phyloP scores from a whole-genome alignment of 163 green algal genomes.

The Chlorella variabilis region DNA sequence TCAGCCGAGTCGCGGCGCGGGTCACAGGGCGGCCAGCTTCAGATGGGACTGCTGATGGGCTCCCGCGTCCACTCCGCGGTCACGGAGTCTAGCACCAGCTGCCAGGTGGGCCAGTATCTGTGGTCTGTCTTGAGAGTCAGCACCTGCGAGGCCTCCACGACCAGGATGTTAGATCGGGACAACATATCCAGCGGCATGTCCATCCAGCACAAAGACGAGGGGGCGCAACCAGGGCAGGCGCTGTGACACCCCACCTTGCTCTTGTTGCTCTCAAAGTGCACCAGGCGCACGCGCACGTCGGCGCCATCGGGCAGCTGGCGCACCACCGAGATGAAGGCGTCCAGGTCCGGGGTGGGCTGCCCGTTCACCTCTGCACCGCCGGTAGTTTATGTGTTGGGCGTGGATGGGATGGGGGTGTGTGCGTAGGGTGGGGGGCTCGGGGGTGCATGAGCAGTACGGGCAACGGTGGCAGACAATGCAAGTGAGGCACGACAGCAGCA shows the following conservation, averaged over 20 bases:
- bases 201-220: no score
- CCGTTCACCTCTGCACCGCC: slow-evolving; percentile 41
- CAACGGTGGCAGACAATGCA: no score
- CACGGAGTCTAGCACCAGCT: slow-evolving; percentile 54
- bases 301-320: slow-evolving; percentile 67
- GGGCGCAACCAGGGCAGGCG: neutral
- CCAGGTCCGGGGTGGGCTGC: slow-evolving; percentile 65
- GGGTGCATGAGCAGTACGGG: no score
- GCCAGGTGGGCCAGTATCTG: slow-evolving; percentile 86
- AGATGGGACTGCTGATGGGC: neutral
- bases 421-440: no score
- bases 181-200: no score
- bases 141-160: slow-evolving; percentile 69
- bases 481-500: no score
- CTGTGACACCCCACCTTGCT: slow-evolving; percentile 24
- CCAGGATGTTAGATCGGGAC: no score
- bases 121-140: slow-evolving; percentile 88
- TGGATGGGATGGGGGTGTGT: no score
- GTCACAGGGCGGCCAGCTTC: no score
- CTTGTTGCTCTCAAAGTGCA: slow-evolving; percentile 80
- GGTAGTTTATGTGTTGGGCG: no score
- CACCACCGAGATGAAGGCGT: slow-evolving; percentile 74
- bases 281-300: slow-evolving; percentile 84
- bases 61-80: slow-evolving; percentile 36
- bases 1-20: no score